phyloP scores from a whole-genome alignment of 1,284 basidiomycete species.

The Melampsora abietis-canadensis region DNA sequence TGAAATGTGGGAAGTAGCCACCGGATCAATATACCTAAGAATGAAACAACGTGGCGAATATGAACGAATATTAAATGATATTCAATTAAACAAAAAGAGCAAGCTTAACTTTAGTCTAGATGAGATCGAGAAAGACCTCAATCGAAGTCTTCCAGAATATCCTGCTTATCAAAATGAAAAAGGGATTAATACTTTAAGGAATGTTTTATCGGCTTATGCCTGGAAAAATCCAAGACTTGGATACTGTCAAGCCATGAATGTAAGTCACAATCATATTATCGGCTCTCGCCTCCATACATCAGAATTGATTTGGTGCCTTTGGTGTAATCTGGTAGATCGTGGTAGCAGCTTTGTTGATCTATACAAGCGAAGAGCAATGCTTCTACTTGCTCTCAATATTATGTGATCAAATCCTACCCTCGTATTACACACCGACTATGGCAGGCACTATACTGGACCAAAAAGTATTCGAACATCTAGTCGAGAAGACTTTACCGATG shows the following conservation, averaged over 20 bases:
- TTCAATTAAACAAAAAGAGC: conserved; percentile 60
- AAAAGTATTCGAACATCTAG: conserved; percentile 95
- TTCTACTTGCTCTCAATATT: conserved; percentile 96
- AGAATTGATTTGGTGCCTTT: conserved; percentile 7
- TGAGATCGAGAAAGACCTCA: conserved; percentile 98
- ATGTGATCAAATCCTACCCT: conserved; percentile 88
- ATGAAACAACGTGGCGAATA: conserved; percentile 84
- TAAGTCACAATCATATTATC: conserved; percentile 57
- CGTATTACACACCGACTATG: conserved; percentile 98
- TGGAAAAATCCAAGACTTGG: conserved; percentile 84
- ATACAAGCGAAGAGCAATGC: conserved; percentile 98
- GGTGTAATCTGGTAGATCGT: conserved; percentile 24
- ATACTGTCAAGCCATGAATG: conserved; percentile 54
- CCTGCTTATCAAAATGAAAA: conserved; percentile 85
- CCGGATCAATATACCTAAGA: conserved; percentile 82
- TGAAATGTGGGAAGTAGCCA: conserved; percentile 97
- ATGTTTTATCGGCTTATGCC: conserved; percentile 93
- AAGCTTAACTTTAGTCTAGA: conserved; percentile 84
- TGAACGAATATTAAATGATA: conserved; percentile 71
- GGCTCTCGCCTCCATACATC: background rate
- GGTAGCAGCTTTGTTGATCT: conserved; percentile 54
- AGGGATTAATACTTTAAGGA: conserved; percentile 75
- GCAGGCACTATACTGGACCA: conserved; percentile 97
- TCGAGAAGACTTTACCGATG: conserved; percentile 62
- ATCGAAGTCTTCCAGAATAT: conserved; percentile 71